Evolutionary conservation across 225 moss, liverwort and hornwort genomes (phyloP).

Genomic region (Physcomitrellopsis africana): DNA sequence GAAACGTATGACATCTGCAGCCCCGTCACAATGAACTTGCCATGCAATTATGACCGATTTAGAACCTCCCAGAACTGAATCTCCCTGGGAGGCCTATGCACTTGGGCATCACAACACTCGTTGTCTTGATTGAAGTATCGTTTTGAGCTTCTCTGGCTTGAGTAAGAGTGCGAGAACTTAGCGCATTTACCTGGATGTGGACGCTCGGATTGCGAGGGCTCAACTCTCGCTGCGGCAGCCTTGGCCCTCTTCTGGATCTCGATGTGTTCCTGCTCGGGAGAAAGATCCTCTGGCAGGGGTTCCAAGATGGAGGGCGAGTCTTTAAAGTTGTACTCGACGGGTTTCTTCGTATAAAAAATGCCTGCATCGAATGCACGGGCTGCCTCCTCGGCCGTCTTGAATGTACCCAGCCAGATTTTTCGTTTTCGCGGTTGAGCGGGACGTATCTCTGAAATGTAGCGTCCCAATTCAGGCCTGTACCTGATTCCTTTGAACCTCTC

Average conservation of each 20-base stretch:
- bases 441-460: slow-evolving; percentile 30
- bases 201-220: neutral
- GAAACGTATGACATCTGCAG: too few relatives aligned
- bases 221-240: slow-evolving; percentile 21
- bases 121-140: too few relatives aligned
- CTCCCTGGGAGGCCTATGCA: neutral
- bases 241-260: slow-evolving; percentile 33
- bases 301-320: slow-evolving; percentile 15
- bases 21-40: too few relatives aligned
- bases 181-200: neutral
- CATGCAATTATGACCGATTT: neutral
- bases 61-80: neutral
- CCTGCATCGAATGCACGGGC: slow-evolving; percentile 32
- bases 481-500: slow-evolving; percentile 25
- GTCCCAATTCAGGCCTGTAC: slow-evolving; percentile 18
- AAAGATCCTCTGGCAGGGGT: slow-evolving; percentile 4
- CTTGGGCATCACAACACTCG: neutral
- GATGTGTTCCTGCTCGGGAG: slow-evolving; percentile 18
- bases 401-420: slow-evolving; percentile 30
- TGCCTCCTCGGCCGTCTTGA: slow-evolving; percentile 25
- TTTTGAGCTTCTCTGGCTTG: too few relatives aligned
- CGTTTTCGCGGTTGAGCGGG: slow-evolving; percentile 26
- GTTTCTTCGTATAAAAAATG: slow-evolving; percentile 27
- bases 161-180: too few relatives aligned
- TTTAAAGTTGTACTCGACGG: slow-evolving; percentile 22